Evolutionary conservation across 2,329 filamentous ascomycete species (phyloP).

Genomic region (Xylaria sp.): DNA sequence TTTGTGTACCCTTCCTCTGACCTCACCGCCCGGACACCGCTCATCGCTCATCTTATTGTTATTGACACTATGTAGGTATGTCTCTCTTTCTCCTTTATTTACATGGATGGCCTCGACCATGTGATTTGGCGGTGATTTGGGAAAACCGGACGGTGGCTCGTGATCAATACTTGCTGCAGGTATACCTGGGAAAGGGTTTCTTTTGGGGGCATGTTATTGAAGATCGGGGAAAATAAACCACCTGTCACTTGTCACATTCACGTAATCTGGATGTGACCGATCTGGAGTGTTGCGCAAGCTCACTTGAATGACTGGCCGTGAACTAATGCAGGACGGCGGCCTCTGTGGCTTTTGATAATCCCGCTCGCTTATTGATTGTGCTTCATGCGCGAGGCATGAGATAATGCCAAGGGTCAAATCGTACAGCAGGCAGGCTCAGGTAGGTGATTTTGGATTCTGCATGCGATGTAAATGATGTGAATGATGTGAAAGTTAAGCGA

Average conservation of each 20-base stretch:
- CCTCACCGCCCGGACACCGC: slow-evolving; percentile 16
- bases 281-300: slow-evolving; percentile 17
- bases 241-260: slow-evolving; percentile 23
- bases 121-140: slow-evolving; percentile 4
- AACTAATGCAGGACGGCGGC: slow-evolving; percentile 23
- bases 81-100: background rate
- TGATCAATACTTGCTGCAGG: slow-evolving; percentile 23
- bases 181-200: slow-evolving; percentile 20
- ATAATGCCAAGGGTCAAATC: slow-evolving; percentile 6
- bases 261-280: slow-evolving; percentile 14
- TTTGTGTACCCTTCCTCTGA: background rate
- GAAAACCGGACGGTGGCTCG: background rate
- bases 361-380: slow-evolving; percentile 8
- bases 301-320: background rate
- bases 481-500: no score
- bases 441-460: background rate
- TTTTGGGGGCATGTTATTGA: slow-evolving; percentile 17
- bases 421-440: no score
- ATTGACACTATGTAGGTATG: background rate
- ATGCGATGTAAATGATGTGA: background rate
- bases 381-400: slow-evolving; percentile 2
- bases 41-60: slow-evolving; percentile 11
- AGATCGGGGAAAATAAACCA: slow-evolving; percentile 8
- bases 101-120: background rate
- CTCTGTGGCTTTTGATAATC: slow-evolving; percentile 21